phyloP scores from a whole-genome alignment of 345 rosid species.

The Theobroma cacao region DNA sequence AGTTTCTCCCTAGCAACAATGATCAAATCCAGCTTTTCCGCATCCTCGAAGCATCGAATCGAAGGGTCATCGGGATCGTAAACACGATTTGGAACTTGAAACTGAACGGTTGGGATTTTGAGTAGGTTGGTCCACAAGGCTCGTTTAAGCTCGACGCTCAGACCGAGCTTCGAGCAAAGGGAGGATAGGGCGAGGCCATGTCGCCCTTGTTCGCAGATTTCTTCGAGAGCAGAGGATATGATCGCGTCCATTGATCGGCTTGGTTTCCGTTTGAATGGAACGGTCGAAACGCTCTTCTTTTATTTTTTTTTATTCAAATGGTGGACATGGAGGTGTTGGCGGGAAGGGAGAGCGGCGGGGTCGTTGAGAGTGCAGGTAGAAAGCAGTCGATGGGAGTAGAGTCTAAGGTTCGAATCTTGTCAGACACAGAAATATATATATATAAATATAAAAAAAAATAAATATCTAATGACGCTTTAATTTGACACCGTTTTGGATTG shows the following conservation, averaged over 20 bases:
- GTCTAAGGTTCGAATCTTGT: too few relatives aligned
- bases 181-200: slow-evolving; percentile 37
- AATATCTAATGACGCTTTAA: too few relatives aligned
- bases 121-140: slow-evolving; percentile 53
- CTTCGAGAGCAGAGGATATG: slow-evolving; percentile 54
- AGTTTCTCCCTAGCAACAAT: slow-evolving; percentile 49
- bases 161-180: slow-evolving; percentile 37
- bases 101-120: slow-evolving; percentile 23
- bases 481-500: too few relatives aligned
- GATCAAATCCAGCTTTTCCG: slow-evolving; percentile 45
- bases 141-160: slow-evolving; percentile 22
- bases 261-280: neutral
- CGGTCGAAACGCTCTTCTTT: neutral
- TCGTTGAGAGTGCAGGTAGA: too few relatives aligned
- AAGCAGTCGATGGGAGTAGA: too few relatives aligned
- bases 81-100: neutral
- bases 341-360: too few relatives aligned
- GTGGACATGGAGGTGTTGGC: neutral
- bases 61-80: slow-evolving; percentile 23
- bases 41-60: slow-evolving; percentile 47
- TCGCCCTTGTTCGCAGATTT: slow-evolving; percentile 51
- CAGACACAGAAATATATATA: too few relatives aligned
- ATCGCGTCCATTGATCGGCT: slow-evolving; percentile 42
- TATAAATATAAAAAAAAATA: too few relatives aligned
- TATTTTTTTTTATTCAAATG: neutral